Conservation (phyloP, 495 filamentous ascomycete genomes). For the Neurospora sp. region DNA sequence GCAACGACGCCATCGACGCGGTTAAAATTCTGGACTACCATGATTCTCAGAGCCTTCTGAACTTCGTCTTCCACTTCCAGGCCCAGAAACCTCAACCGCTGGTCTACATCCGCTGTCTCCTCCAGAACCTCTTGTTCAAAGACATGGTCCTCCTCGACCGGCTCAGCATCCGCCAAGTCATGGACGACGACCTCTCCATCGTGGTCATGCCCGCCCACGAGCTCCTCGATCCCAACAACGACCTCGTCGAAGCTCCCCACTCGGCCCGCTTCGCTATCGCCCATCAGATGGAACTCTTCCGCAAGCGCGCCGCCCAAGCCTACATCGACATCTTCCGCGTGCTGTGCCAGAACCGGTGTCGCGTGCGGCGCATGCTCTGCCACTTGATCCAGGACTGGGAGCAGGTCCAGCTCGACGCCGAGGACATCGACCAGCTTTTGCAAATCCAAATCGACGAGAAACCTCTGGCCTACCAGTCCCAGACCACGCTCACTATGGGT, state of each 20-base stretch:
- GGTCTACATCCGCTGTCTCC: slow-evolving; percentile 71
- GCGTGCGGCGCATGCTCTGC: slow-evolving; percentile 71
- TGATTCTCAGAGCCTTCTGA: slow-evolving; percentile 59
- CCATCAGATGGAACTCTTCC: slow-evolving; percentile 69
- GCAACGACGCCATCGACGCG: slow-evolving; percentile 59
- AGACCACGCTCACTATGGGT: slow-evolving; percentile 17
- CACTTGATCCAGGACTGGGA: slow-evolving; percentile 81
- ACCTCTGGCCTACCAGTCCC: slow-evolving; percentile 31
- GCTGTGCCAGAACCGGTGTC: slow-evolving; percentile 82
- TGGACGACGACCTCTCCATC: slow-evolving; percentile 71
- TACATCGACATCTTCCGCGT: slow-evolving; percentile 76
- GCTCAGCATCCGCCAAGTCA: slow-evolving; percentile 58
- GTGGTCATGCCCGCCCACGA: slow-evolving; percentile 62
- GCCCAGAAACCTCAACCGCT: slow-evolving; percentile 72
- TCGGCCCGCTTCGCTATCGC: slow-evolving; percentile 71
- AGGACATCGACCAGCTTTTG: slow-evolving; percentile 67
- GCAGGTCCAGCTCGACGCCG: slow-evolving; percentile 70
- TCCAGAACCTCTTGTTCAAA: slow-evolving; percentile 68
- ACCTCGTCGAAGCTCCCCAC: slow-evolving; percentile 63
- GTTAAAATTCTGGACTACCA: slow-evolving; percentile 59
- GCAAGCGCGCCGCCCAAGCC: slow-evolving; percentile 59
- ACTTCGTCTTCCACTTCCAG: slow-evolving; percentile 60
- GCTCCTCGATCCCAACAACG: slow-evolving; percentile 62
- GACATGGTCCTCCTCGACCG: slow-evolving; percentile 55
- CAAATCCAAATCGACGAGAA: slow-evolving; percentile 52